Evolutionary conservation across 1,284 basidiomycete genomes (phyloP), one percentile per base, ranked within the genome.

Genomic region (Leccinum huronense): DNA sequence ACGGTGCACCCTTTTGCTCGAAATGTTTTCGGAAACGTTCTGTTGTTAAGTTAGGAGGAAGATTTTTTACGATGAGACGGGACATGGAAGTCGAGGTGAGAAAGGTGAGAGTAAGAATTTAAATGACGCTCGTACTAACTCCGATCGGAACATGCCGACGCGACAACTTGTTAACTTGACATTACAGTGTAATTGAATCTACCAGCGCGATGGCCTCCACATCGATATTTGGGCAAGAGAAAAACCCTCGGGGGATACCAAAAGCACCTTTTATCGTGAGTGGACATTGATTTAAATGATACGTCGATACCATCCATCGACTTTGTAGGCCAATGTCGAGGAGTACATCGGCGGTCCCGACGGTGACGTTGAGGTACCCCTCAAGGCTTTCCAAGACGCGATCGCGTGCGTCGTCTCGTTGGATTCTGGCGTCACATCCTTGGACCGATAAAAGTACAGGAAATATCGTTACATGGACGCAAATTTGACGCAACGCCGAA

Each of bases 381-480:
- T 99, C 67, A 90, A 88, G 75, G 84, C 84, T 64, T 94, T 98
- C 73, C 94, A 98, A 75, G 94, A 97, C 79, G 94, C 95, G 38
- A 86, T 97, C 75, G 92, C 94, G 94, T 97, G 80, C 76, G 87
- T 62, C 60, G 58, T 63, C 60, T 61, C 60, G 67, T 65, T 65
- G 66, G 16, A 69, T 62, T 65, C 69, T 64, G 60, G 45, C 56
- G 30, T 62, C 56, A 59, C 70, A 58, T 60, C 69, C 67, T 67
- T 68, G 69, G 65, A 69, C 64, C 65, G 64, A 65, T 66, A 66
- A 65, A 68, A 78, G 78, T 73, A 71, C 80, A 98, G 95, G 67
- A 98, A 99, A 83, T 99, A 99, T 82, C 91, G 94, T 65, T 97
- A 97, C 79, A 98, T 99, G 97, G 97, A 98, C 72, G 81, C 88